Percentiles rank a stretch among this genome's conserved stretches.
Evolutionary conservation across 108 stramenopile genomes (phyloP).

Genomic region (Cyclotella choctawhatcheeana): DNA sequence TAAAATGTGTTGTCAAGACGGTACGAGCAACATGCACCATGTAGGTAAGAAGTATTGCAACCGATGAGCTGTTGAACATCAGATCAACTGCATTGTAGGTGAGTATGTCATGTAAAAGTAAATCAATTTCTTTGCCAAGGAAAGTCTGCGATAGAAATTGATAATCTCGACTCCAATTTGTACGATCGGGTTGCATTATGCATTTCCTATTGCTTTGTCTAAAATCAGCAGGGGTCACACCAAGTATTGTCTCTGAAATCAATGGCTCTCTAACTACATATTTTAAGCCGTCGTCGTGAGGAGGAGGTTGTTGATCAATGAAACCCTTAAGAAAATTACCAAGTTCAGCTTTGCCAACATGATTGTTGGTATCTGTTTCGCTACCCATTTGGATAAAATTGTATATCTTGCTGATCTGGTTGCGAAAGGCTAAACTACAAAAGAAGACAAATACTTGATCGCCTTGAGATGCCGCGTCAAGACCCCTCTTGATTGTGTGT

Average conservation of each 20-base stretch:
- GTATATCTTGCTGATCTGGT: conserved; percentile 50
- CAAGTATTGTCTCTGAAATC: conserved; percentile 38
- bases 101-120: conserved; percentile 71
- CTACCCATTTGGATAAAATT: background rate
- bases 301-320: conserved; percentile 37
- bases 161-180: conserved; percentile 29
- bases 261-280: conserved; percentile 38
- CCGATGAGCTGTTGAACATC: conserved; percentile 53
- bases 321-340: conserved; percentile 32
- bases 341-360: conserved; percentile 30
- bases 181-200: conserved; percentile 65
- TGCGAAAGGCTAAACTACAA: conserved; percentile 37
- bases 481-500: conserved; percentile 60
- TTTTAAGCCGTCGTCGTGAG: conserved; percentile 26
- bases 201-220: conserved; percentile 42
- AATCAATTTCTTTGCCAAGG: conserved; percentile 66
- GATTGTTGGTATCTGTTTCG: background rate
- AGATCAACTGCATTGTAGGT: conserved; percentile 65
- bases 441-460: conserved; percentile 55
- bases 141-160: conserved; percentile 58
- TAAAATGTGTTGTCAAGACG: conserved; percentile 37
- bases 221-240: conserved; percentile 51
- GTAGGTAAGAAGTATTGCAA: conserved; percentile 59
- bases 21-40: conserved; percentile 56
- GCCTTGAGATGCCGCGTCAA: conserved; percentile 49